A percentile compares a stretch with the other conserved stretches of the same genome.
These are phyloP conservation scores for Coemansia sp. DNA, from an alignment of 192 early-diverging fungal genomes.

Conservation along the genomic window DNA sequence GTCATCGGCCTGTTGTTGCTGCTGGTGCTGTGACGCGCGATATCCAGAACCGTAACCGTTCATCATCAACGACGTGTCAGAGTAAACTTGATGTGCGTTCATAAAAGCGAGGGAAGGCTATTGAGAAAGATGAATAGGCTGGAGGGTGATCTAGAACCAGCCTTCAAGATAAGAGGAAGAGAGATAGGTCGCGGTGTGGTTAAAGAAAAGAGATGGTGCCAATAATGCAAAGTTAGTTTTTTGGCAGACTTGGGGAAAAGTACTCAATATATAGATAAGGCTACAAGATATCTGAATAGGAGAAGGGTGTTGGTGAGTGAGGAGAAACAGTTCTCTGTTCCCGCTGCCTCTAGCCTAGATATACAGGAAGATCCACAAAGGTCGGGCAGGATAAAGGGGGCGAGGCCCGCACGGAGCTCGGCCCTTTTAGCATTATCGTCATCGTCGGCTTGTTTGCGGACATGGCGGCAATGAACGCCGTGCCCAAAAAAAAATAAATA, in stretches of 20 bases:
- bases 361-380: not conserved
- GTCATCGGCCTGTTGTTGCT: conserved; percentile 32
- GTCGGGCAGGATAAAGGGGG: not conserved
- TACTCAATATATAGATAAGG: not conserved
- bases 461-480: not conserved
- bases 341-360: not conserved
- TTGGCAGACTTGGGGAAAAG: not conserved
- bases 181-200: not conserved
- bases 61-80: conserved; percentile 21
- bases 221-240: not conserved
- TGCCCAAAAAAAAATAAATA: not conserved
- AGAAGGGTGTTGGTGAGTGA: not conserved
- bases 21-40: not conserved
- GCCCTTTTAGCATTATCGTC: not conserved
- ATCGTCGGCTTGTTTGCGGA: not conserved
- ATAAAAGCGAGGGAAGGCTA: not conserved
- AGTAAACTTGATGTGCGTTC: conserved; percentile 4
- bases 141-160: not conserved
- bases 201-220: not conserved
- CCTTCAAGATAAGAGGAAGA: not conserved
- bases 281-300: not conserved
- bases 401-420: not conserved
- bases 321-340: not conserved
- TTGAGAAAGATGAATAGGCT: not conserved
- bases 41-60: conserved; percentile 9